Base-by-base conservation (phyloP, 2,329 filamentous ascomycete species). In the Coniochaeta pulveracea region DNA sequence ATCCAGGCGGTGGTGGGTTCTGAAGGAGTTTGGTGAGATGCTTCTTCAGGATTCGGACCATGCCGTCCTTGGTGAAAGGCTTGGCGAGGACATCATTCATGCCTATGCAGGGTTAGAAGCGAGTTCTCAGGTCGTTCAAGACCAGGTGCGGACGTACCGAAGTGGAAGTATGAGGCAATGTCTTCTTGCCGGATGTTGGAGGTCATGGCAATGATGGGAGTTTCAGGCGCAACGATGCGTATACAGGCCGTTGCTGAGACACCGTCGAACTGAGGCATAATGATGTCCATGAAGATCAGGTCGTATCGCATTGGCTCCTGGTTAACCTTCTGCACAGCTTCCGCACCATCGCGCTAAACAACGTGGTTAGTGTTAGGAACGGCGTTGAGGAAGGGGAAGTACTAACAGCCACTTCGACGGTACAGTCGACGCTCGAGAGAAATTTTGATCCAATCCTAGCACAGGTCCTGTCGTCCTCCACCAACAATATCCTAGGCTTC, bases 21-120 rank as follows among this genome's bases (percentile, higher is more conserved):
- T 85, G 85, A 50, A 93, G 78, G 39, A 94, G 67, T 51, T 86
- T 80, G n/a, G 75, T 70, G 32, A 96, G 66, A 51, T 95, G 85
- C 50, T 89, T 93, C 56, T 91, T 84, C 19, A 98, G 68, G 60
- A 93, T 81, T 43, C 80, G 77, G 36, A 85, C 69, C 63, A 91
- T 84, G 24, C 82, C 84, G 44, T 86, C 82, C 47, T 82, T 80
- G 4, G 91, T 98, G 54, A 98, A 98, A 0, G 91, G 91, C 52
- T 98, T 98, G 0, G 91, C 89, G 39, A 98, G 63, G 12, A 98
- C 89, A 50, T 94, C 91, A 50, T 94, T 93, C 88, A 98, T 95
- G 26, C 89, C 88, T 94, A 45, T 6, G 15, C 18, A 4, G 16
- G 21, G 45, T 64, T 36, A 60, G 47, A 21, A 3, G 10, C 6